A percentile compares a stretch with the other conserved stretches of the same genome.
phyloP scores from a whole-genome alignment of 768 basidiomycete genomes.

The Crepidotus variabilis region DNA sequence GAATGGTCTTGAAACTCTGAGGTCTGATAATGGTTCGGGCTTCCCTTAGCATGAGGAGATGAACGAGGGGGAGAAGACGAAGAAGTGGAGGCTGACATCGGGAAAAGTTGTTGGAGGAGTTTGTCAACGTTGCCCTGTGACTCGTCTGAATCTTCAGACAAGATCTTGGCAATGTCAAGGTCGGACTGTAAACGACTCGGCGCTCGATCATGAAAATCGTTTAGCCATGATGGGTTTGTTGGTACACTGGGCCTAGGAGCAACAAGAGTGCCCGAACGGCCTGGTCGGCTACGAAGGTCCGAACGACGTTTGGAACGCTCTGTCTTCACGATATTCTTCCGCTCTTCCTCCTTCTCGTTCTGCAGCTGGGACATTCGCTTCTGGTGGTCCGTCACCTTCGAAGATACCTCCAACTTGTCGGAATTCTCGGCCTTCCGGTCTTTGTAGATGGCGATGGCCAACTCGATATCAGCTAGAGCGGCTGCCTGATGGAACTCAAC shows the following conservation, averaged over 20 bases:
- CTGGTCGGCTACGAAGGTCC: constrained; percentile 13
- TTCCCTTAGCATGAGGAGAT: background rate
- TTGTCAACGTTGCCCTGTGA: constrained; percentile 12
- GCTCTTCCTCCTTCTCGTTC: constrained; percentile 44
- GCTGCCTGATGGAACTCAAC: constrained; percentile 48
- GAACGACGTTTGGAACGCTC: constrained; percentile 34
- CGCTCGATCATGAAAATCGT: constrained; percentile 12
- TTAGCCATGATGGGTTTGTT: constrained; percentile 15
- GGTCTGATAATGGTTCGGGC: background rate
- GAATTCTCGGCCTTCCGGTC: constrained; percentile 28
- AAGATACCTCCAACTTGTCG: constrained; percentile 25
- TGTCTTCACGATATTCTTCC: constrained; percentile 36
- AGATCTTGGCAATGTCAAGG: constrained; percentile 11
- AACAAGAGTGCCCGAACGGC: constrained; percentile 14
- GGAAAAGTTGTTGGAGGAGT: constrained; percentile 11
- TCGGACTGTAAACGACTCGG: constrained; percentile 5
- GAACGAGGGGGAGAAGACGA: background rate
- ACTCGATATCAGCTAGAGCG: constrained; percentile 37
- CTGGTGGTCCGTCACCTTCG: constrained; percentile 35
- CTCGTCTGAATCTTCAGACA: constrained; percentile 10
- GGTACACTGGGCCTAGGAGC: constrained; percentile 17
- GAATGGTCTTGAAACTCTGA: background rate
- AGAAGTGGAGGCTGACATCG: constrained; percentile 1
- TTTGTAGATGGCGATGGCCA: constrained; percentile 34
- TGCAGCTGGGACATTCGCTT: constrained; percentile 35